Evolutionary conservation across 2,329 filamentous ascomycete genomes (phyloP), one percentile per base, ranked within the genome.

Genomic region (Trichoderma oligosporum): DNA sequence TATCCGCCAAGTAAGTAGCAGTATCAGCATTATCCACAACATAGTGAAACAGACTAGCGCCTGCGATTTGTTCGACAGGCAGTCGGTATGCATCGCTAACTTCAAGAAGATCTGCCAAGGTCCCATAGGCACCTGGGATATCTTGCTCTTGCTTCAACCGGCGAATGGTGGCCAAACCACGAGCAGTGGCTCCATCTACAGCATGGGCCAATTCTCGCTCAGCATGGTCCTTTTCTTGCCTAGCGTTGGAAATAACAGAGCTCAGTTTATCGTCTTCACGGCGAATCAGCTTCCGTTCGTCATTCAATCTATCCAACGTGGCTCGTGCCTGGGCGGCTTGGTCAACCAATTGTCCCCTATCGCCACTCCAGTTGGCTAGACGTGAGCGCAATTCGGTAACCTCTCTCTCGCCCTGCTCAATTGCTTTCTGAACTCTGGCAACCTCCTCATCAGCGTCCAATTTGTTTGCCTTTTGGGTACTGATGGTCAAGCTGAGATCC

Each of bases 1-100:
- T 82, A 63, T 93, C 88, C 41, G 94, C 84, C 31, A 97, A 82
- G 63, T 84, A 83, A 1, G 89, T 91, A 1, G 92, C 91, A 0
- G 92, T 97, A 38, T 88, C 84, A 60, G 95, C 91, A 48, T 88
- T 93, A 70, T 99, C 93, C 41, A 97, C 93, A 9, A 99, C 86
- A 63, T 96, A 96, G 72, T 99, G 91, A 74, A 99, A 99, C 7
- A 99, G 79, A 69, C 91, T 96, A 61, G 86, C 87, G 16, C 94
- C 94, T 2, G 93, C 94, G 51, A 92, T 94, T 65, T 96, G 91
- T 73, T 99, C 94, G 8, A 95, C 88, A 2, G 94, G 91, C 9
- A 92, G 85, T 60, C 91, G 85, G 73, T 96, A 97, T 53, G 84
- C 82, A 53, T 96, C 91, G 58, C 80, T 84, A 47, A 96, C 91